These are phyloP conservation scores for Dianthus caryophyllus DNA, from an alignment of 148 eudicot species.

Conservation along the genomic window DNA sequence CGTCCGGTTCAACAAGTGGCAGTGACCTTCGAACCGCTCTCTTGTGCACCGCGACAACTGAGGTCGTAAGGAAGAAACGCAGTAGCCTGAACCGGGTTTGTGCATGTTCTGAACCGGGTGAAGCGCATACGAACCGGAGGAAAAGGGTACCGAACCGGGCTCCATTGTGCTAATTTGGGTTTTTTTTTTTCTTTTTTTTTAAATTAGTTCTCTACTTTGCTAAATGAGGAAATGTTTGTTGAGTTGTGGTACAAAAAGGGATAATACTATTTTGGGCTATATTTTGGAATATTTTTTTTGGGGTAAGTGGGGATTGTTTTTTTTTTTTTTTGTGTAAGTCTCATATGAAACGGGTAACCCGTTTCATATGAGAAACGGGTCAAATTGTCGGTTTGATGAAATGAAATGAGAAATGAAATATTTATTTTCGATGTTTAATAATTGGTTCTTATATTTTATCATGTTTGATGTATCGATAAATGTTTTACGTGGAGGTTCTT, in stretches of 20 bases:
- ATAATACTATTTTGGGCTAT: constrained; percentile 13
- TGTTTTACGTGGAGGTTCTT: too few species aligned
- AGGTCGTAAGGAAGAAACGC: constrained; percentile 40
- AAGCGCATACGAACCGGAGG: constrained; percentile 25
- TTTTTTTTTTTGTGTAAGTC: neutral
- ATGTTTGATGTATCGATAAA: too few species aligned
- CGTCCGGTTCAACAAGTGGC: constrained; percentile 34
- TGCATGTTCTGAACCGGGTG: constrained; percentile 4
- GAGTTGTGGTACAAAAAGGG: neutral
- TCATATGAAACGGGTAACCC: too few species aligned
- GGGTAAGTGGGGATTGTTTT: neutral
- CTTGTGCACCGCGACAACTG: constrained; percentile 28
- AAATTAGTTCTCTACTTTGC: too few species aligned
- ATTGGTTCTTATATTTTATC: too few species aligned
- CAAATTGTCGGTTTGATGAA: too few species aligned
- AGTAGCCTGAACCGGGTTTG: constrained; percentile 19
- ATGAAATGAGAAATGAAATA: too few species aligned
- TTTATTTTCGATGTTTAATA: too few species aligned
- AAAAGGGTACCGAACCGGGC: constrained; percentile 42
- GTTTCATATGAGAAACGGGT: too few species aligned
- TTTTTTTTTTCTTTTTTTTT: too few species aligned
- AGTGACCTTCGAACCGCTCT: constrained; percentile 24
- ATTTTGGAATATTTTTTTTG: neutral
- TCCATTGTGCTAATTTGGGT: constrained; percentile 28
- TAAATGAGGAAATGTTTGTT: constrained; percentile 10